A percentile compares a stretch with the other conserved stretches of the same genome.
These are phyloP conservation scores for Hydnomerulius pinastri DNA, from an alignment of 768 basidiomycete genomes.

Conservation along the genomic window DNA sequence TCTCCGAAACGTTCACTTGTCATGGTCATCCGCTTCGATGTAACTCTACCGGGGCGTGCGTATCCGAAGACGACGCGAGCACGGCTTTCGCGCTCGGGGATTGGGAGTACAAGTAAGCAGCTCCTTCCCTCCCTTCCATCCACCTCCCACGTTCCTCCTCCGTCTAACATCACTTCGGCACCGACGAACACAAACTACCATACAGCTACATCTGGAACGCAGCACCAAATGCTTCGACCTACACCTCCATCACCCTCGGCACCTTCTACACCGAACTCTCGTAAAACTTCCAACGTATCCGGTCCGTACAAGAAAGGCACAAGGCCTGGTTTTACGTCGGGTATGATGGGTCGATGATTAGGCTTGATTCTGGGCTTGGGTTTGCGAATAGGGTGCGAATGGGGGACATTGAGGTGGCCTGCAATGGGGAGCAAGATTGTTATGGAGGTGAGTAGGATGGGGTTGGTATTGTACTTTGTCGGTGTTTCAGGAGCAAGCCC, in stretches of 20 bases:
- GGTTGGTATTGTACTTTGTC: neutral
- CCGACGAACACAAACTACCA: no score
- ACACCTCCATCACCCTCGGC: constrained; percentile 48
- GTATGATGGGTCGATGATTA: constrained; percentile 49
- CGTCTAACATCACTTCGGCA: no score
- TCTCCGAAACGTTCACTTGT: constrained; percentile 54
- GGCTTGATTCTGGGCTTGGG: constrained; percentile 42
- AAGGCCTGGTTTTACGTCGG: constrained; percentile 52
- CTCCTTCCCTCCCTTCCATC: no score
- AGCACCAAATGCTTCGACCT: constrained; percentile 43
- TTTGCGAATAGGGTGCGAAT: constrained; percentile 32
- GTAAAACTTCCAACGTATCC: no score
- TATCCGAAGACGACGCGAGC: constrained; percentile 46
- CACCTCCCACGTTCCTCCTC: no score
- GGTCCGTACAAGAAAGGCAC: no score
- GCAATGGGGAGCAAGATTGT: constrained; percentile 49
- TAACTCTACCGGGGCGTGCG: constrained; percentile 42
- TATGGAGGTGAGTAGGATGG: constrained; percentile 39
- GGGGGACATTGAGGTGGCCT: constrained; percentile 43
- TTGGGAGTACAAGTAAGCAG: constrained; percentile 62
- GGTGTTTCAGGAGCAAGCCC: neutral
- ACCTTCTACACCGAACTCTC: constrained; percentile 50
- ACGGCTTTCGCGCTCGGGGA: constrained; percentile 57
- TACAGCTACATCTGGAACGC: constrained; percentile 56
- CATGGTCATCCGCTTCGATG: constrained; percentile 47